These are phyloP conservation scores for Lactarius evosmus DNA, from an alignment of 768 basidiomycete genomes.

Conservation along the genomic window DNA sequence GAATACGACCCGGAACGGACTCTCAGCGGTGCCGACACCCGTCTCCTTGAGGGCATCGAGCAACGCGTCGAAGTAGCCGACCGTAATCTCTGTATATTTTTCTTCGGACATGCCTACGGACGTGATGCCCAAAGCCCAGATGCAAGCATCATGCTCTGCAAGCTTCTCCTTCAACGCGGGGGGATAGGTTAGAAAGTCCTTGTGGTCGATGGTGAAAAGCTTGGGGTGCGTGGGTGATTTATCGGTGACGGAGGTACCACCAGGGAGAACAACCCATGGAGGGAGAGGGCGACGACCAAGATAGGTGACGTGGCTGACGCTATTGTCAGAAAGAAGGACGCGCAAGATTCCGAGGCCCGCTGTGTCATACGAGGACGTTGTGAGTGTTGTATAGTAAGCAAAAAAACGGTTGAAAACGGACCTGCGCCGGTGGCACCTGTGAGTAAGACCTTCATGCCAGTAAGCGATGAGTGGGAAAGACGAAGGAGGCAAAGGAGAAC, in stretches of 20 bases:
- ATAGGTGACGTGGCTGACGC: constrained; percentile 28
- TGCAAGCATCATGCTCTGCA: constrained; percentile 30
- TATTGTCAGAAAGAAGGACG: constrained; percentile 25
- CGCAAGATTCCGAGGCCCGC: constrained; percentile 31
- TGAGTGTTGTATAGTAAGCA: neutral
- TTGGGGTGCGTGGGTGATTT: constrained; percentile 25
- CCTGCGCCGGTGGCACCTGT: constrained; percentile 27
- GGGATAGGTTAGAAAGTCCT: constrained; percentile 28
- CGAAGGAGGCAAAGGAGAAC: neutral
- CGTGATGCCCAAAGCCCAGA: constrained; percentile 32
- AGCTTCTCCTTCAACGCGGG: constrained; percentile 22
- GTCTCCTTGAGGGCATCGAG: constrained; percentile 17
- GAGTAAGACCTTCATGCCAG: constrained; percentile 23
- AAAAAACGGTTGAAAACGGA: neutral
- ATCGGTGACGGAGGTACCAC: constrained; percentile 4
- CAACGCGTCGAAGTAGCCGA: constrained; percentile 29
- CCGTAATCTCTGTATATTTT: constrained; percentile 30
- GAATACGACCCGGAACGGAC: constrained; percentile 33
- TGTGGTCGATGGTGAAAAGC: constrained; percentile 27
- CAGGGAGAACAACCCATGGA: constrained; percentile 24
- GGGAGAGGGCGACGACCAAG: constrained; percentile 32
- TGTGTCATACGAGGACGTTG: constrained; percentile 1
- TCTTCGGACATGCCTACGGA: constrained; percentile 22
- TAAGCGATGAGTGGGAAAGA: neutral
- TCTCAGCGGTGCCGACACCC: constrained; percentile 23